phyloP scores from a whole-genome alignment of 441 rosid species.

The Adansonia rubrostipa region DNA sequence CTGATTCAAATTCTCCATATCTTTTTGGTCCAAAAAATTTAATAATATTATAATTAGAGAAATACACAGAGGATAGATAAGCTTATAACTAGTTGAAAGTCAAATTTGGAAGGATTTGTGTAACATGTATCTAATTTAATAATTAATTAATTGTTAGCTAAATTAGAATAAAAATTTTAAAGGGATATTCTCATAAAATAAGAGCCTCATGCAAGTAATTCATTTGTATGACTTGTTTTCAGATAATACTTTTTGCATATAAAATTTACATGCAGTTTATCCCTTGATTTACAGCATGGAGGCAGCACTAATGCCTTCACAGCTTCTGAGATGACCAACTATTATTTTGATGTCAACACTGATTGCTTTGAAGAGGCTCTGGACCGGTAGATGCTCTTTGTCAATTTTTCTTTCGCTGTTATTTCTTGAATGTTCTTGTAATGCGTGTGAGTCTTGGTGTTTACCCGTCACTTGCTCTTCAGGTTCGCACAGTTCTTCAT shows the following conservation, averaged over 20 bases:
- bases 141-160: neutral
- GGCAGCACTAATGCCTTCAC: constrained; percentile 89
- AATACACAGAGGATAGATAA: neutral
- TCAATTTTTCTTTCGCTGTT: constrained; percentile 17
- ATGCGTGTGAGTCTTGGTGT: constrained; percentile 22
- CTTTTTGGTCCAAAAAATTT: neutral
- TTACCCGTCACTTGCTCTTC: constrained; percentile 37
- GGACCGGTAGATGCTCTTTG: constrained; percentile 62
- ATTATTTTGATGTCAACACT: constrained; percentile 66
- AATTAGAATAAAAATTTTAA: neutral
- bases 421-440: constrained; percentile 10
- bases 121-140: neutral
- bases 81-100: neutral
- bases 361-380: constrained; percentile 85
- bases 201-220: neutral
- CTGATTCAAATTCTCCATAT: neutral
- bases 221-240: constrained; percentile 2
- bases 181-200: neutral
- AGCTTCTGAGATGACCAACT: constrained; percentile 69
- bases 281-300: constrained; percentile 68
- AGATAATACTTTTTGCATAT: neutral
- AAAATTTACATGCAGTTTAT: neutral
- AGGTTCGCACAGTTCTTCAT: constrained; percentile 92
- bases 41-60: neutral
- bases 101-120: neutral